These are phyloP conservation scores for Acanthamoeba royreba DNA, from an alignment of 208 protist genomes.

Conservation along the genomic window DNA sequence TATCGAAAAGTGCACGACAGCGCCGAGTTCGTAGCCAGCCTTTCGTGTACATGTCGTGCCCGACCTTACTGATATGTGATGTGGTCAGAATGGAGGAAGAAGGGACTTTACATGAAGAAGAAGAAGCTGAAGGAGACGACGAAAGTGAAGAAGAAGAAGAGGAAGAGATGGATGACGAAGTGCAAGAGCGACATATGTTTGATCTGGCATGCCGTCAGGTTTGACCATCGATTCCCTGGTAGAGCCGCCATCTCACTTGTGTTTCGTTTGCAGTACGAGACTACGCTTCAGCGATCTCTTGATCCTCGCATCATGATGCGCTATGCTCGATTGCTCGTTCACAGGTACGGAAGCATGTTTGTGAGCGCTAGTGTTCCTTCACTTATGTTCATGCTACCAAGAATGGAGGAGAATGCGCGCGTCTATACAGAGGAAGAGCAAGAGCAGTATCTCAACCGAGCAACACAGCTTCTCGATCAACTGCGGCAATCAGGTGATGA, in stretches of 20 bases:
- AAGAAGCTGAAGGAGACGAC: not conserved
- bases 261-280: not conserved
- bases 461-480: not conserved
- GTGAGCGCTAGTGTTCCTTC: not conserved
- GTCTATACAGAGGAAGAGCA: not conserved
- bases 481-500: not conserved
- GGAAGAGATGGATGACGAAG: not conserved
- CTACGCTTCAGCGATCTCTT: not conserved
- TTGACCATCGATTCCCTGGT: not conserved
- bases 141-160: not conserved
- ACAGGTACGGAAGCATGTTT: not conserved
- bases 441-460: not conserved
- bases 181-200: constrained; percentile 6
- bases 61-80: not conserved
- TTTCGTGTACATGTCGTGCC: not conserved
- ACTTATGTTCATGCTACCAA: not conserved
- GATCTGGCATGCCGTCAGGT: not conserved
- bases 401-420: not conserved
- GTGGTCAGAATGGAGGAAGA: not conserved
- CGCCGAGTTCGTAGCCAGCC: not conserved
- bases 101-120: not conserved
- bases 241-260: not conserved
- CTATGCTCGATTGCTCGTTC: not conserved
- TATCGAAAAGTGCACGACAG: not conserved
- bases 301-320: not conserved